These are phyloP conservation scores for Boletus vermiculosoides DNA, from an alignment of 768 basidiomycete species.

Conservation along the genomic window DNA sequence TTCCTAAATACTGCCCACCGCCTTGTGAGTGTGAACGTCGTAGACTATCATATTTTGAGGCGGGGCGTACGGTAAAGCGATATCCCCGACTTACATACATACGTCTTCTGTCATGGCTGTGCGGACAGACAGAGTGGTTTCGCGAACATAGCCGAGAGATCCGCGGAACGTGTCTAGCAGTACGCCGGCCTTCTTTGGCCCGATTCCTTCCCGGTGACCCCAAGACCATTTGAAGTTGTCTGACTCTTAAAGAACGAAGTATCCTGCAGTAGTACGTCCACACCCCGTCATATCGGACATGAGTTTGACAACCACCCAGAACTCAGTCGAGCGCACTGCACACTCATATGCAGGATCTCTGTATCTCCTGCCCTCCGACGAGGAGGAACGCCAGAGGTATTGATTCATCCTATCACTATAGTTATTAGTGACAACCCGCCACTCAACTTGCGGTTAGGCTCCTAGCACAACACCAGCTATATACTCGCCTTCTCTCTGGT, in stretches of 20 bases:
- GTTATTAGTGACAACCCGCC: too few relatives aligned
- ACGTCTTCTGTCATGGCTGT: not conserved
- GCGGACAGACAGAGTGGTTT: too few relatives aligned
- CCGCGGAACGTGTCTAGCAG: not conserved
- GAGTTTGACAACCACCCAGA: conserved; percentile 4
- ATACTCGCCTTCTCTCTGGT: conserved; percentile 20
- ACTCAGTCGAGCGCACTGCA: conserved; percentile 8
- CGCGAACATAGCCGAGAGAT: not conserved
- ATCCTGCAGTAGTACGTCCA: not conserved
- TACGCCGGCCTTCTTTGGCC: not conserved
- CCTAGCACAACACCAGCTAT: conserved; percentile 18
- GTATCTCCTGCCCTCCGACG: conserved; percentile 28
- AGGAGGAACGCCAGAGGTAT: conserved; percentile 27
- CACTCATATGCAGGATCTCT: conserved; percentile 22
- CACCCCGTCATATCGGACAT: not conserved
- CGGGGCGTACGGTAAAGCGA: not conserved
- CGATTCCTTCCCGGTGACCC: not conserved
- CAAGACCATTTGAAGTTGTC: not conserved
- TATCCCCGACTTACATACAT: not conserved
- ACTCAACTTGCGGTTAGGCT: conserved; percentile 8
- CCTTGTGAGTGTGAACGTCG: too few relatives aligned
- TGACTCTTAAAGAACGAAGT: not conserved
- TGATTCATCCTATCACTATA: not conserved
- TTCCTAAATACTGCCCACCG: too few relatives aligned
- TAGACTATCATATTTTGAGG: too few relatives aligned